A percentile compares a stretch with the other conserved stretches of the same genome.
Conservation (phyloP, 441 rosid species). For the Croton laevigatus region DNA sequence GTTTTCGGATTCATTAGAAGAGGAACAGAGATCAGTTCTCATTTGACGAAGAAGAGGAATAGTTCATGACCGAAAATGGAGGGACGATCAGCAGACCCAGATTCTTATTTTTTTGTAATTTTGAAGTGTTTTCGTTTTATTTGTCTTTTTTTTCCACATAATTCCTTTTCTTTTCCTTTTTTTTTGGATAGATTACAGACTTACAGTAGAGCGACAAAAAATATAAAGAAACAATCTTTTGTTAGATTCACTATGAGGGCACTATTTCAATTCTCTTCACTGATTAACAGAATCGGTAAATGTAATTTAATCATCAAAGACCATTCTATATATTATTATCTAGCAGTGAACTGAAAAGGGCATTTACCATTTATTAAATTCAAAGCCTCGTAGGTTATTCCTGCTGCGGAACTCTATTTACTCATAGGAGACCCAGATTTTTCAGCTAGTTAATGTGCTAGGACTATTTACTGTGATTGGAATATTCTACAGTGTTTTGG, state of each 20-base stretch:
- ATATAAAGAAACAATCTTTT: no score
- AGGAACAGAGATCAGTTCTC: no score
- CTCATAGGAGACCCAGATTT: slow-evolving; percentile 81
- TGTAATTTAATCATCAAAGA: slow-evolving; percentile 9
- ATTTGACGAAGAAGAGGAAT: no score
- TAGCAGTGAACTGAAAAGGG: slow-evolving; percentile 11
- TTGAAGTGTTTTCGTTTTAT: no score
- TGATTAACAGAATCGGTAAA: slow-evolving; percentile 10
- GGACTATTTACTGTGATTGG: slow-evolving; percentile 95
- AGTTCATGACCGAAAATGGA: no score
- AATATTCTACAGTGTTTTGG: slow-evolving; percentile 93
- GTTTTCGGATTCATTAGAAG: no score
- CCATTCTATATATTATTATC: slow-evolving; percentile 8
- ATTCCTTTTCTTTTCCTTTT: no score
- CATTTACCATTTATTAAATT: neutral
- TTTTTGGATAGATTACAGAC: no score
- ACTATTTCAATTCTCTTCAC: slow-evolving; percentile 12
- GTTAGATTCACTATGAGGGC: slow-evolving; percentile 17
- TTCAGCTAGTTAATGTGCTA: slow-evolving; percentile 92
- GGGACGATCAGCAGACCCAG: no score
- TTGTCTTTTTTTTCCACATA: no score
- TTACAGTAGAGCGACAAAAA: no score
- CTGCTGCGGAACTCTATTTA: slow-evolving; percentile 17
- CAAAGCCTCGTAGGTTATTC: slow-evolving; percentile 25
- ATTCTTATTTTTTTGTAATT: no score